Percentiles rank a stretch among this genome's conserved stretches.
phyloP scores from a whole-genome alignment of 176 grass and related monocot genomes.

The bread wheat (Triticum aestivum) region DNA sequence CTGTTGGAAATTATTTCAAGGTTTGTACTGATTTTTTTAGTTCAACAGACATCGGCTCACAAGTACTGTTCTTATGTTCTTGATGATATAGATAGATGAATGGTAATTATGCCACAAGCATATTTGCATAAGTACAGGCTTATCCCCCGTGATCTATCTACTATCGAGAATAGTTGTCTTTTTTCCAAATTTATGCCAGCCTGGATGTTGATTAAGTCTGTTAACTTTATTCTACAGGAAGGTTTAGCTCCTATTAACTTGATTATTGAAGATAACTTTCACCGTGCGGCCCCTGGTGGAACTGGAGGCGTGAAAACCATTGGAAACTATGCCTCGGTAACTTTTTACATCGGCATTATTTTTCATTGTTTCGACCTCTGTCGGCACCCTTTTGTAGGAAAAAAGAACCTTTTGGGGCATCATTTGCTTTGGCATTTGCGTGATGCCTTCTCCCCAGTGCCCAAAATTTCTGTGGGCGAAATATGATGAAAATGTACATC shows the following conservation, averaged over 20 bases:
- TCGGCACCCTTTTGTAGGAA: neutral
- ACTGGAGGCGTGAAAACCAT: conserved; percentile 92
- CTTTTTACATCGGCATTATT: neutral
- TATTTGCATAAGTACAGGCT: neutral
- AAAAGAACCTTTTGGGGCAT: neutral
- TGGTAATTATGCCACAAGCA: neutral
- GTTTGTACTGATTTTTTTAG: conserved; percentile 40
- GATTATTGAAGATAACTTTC: conserved; percentile 79
- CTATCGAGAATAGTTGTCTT: neutral
- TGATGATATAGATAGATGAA: conserved; percentile 1
- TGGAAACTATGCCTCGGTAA: conserved; percentile 94
- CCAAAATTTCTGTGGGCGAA: neutral
- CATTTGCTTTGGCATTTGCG: neutral
- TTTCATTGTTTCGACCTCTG: neutral
- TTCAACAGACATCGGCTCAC: neutral
- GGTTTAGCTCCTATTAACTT: conserved; percentile 91
- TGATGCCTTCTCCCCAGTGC: neutral
- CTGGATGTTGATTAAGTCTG: conserved; percentile 5
- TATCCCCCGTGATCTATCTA: neutral
- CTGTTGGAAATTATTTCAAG: conserved; percentile 99
- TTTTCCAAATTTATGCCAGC: neutral
- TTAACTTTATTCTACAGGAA: conserved; percentile 55
- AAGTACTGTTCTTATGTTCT: neutral
- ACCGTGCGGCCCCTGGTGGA: conserved; percentile 84
- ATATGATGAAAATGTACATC: neutral